Base-by-base conservation (phyloP, 257 asterid genomes). In the Craterostigma plantagineum region DNA sequence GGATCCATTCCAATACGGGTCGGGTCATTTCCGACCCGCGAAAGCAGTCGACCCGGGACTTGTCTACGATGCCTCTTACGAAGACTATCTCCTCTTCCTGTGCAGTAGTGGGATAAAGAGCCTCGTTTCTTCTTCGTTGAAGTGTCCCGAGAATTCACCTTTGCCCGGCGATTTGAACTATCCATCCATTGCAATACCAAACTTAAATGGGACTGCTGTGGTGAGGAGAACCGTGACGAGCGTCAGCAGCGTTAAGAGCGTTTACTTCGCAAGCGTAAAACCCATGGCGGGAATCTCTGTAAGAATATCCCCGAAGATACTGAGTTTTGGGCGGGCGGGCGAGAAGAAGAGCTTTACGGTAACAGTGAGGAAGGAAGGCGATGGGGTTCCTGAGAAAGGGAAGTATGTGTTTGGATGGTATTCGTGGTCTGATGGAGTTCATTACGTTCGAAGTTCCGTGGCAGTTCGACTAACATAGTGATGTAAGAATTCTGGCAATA, bases 41-140 rank as follows among this genome's bases (percentile, higher is more conserved):
- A 81, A 77, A 57, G 96, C 96, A 51, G 91, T 71, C 0, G 96
- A 86, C 56, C 94, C 92, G 0, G 94, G 94, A 10, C 81, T 86
- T 8, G 61, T 86, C 34, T 86, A 86, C 11, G 76, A 81, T 10
- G 87, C 94, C 33, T 72, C 96, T 23, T 71, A 77, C 57, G 41
- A 45, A 4, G 94, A 81, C 68, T 86, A 86, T 47, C 76, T 79
- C 45, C 71, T 65, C 60, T 81, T 62, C 58, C 63, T 75, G 40
- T 81, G 96, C 64, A 50, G 67, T 52, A 58, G 18, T 23, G 67
- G 71, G 10, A 7, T 45, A 5, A 54, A 45, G 36, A 53, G 36
- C 55, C 42, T 66, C 8, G 73, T 52, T 50, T 43, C 64, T 15
- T 49, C 69, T 15, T 76, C 30, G 30, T 73, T 73, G 59, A 56